Percentiles rank a stretch among this genome's conserved stretches.
Conservation (phyloP, 2,329 filamentous ascomycete species). For the Alternaria novae-zelandiae region DNA sequence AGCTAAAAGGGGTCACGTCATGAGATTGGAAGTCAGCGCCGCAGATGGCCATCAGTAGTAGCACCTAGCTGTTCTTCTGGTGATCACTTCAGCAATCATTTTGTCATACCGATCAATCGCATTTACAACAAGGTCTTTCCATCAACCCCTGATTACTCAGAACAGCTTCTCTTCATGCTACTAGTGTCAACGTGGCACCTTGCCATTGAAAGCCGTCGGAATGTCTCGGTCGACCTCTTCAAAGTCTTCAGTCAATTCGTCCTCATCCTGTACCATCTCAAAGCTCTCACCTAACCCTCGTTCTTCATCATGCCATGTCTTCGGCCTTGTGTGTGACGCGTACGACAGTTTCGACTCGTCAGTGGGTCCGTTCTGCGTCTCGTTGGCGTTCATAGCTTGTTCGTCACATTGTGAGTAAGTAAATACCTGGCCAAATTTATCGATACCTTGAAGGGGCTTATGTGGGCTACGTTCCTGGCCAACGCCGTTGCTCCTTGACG, state of each 20-base stretch:
- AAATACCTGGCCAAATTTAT: not conserved
- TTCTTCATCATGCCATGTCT: not conserved
- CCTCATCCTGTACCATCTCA: not conserved
- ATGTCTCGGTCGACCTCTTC: not conserved
- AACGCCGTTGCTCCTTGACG: too few relatives aligned
- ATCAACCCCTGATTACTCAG: not conserved
- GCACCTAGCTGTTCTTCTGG: not conserved
- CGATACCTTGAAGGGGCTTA: not conserved
- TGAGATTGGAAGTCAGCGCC: not conserved
- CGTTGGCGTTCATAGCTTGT: not conserved
- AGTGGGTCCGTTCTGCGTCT: not conserved
- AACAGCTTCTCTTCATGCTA: not conserved
- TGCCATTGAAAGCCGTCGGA: not conserved
- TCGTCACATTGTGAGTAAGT: not conserved
- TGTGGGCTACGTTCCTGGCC: not conserved
- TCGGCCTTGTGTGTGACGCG: too few relatives aligned
- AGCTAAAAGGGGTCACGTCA: not conserved
- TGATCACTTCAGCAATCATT: not conserved
- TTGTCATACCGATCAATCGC: not conserved
- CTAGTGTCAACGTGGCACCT: not conserved
- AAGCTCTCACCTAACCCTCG: not conserved
- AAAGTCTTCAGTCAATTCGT: not conserved
- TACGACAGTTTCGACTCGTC: not conserved
- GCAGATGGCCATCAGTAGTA: not conserved
- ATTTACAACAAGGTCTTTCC: not conserved